phyloP scores from a whole-genome alignment of 805 yeast species.

The Candida manassasensis region DNA sequence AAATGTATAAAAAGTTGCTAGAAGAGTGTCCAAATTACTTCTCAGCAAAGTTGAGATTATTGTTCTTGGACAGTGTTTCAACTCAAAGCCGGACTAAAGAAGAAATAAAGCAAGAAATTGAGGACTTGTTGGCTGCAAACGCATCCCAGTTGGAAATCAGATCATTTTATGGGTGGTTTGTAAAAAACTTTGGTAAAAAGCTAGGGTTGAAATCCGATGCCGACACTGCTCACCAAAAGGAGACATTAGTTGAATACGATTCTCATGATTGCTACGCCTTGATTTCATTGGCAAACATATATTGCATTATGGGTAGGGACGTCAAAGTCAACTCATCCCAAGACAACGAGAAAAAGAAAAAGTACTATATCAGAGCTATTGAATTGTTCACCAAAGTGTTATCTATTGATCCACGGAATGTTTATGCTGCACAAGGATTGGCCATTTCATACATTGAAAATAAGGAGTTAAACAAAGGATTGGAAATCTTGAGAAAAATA shows the following conservation, averaged over 20 bases:
- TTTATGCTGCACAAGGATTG: slow-evolving; percentile 96
- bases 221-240: slow-evolving; percentile 79
- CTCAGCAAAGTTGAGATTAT: slow-evolving; percentile 68
- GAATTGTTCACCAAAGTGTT: slow-evolving; percentile 88
- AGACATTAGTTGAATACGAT: slow-evolving; percentile 74
- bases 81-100: slow-evolving; percentile 31
- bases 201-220: slow-evolving; percentile 45
- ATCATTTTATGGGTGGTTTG: slow-evolving; percentile 89
- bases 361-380: slow-evolving; percentile 82
- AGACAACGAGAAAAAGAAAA: slow-evolving; percentile 51
- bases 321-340: slow-evolving; percentile 43
- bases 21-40: slow-evolving; percentile 62
- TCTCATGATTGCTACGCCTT: slow-evolving; percentile 89
- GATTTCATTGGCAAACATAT: slow-evolving; percentile 84
- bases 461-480: slow-evolving; percentile 66
- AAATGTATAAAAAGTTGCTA: slow-evolving; percentile 53
- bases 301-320: slow-evolving; percentile 78
- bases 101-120: slow-evolving; percentile 50
- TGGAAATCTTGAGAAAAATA: slow-evolving; percentile 81
- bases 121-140: slow-evolving; percentile 47
- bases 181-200: slow-evolving; percentile 55
- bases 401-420: slow-evolving; percentile 76
- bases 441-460: slow-evolving; percentile 90
- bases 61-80: slow-evolving; percentile 55
- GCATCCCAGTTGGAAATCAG: slow-evolving; percentile 74